phyloP scores from a whole-genome alignment of 225 moss, liverwort and hornwort genomes.

The Antitrichia curtipendula region DNA sequence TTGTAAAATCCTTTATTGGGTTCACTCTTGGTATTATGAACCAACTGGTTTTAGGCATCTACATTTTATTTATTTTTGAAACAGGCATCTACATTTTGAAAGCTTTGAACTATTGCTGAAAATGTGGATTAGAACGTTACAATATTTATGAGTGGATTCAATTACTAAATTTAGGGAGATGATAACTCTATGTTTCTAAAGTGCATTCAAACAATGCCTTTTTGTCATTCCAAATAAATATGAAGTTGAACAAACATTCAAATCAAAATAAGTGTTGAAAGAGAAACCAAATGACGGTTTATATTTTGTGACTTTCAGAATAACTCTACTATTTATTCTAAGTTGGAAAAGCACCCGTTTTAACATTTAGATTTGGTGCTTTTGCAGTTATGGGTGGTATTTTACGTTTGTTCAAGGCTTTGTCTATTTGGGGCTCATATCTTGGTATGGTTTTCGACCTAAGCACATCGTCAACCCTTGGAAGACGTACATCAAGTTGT shows the following conservation, averaged over 20 bases:
- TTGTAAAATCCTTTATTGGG: background rate
- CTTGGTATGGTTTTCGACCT: conserved; percentile 53
- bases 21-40: background rate
- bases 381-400: conserved; percentile 82
- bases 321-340: background rate
- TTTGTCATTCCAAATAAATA: background rate
- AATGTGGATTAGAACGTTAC: background rate
- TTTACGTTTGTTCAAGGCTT: conserved; percentile 84
- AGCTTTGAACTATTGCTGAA: background rate
- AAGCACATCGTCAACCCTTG: conserved; percentile 80
- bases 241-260: background rate
- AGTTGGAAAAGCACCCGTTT: background rate
- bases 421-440: conserved; percentile 62
- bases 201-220: background rate
- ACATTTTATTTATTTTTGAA: too few species aligned
- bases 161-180: background rate
- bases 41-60: background rate
- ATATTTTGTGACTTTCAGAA: background rate
- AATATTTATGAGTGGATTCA: background rate
- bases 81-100: background rate
- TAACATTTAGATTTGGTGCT: background rate
- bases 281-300: background rate
- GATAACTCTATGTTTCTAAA: background rate
- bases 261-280: background rate
- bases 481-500: conserved; percentile 64